These are phyloP conservation scores for Aspergillus candidus DNA, from an alignment of 2,329 filamentous ascomycete species.

Conservation along the genomic window DNA sequence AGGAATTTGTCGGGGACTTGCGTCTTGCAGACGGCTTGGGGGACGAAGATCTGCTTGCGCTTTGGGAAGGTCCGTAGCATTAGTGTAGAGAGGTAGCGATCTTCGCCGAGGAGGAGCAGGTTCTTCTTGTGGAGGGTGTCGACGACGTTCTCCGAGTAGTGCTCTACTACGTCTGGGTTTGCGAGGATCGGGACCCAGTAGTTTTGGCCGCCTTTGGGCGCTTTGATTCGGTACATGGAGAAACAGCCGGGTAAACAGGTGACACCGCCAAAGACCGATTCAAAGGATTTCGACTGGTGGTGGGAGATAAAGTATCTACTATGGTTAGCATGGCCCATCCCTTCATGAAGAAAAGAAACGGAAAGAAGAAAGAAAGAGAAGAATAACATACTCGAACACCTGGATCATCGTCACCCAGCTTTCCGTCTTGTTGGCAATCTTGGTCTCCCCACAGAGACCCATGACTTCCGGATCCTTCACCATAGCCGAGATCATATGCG, in stretches of 20 bases:
- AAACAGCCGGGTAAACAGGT: slow-evolving; percentile 98
- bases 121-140: slow-evolving; percentile 99
- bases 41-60: slow-evolving; percentile 96
- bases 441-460: slow-evolving; percentile 97
- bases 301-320: slow-evolving; percentile 88
- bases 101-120: slow-evolving; percentile 80
- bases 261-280: slow-evolving; percentile 97
- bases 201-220: slow-evolving; percentile 95
- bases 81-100: slow-evolving; percentile 90
- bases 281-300: slow-evolving; percentile 93
- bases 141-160: slow-evolving; percentile 98
- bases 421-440: slow-evolving; percentile 96
- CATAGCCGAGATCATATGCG: slow-evolving; percentile 99
- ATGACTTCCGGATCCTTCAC: slow-evolving; percentile 99
- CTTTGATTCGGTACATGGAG: slow-evolving; percentile 99
- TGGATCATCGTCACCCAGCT: slow-evolving; percentile 97
- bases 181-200: slow-evolving; percentile 99
- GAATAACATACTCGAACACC: slow-evolving; percentile 69
- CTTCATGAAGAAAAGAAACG: neutral
- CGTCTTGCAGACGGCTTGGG: slow-evolving; percentile 97
- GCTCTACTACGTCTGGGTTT: slow-evolving; percentile 96
- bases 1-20: slow-evolving; percentile 89
- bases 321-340: slow-evolving; percentile 5
- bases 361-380: slow-evolving; percentile 1
- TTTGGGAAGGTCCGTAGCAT: slow-evolving; percentile 99